Evolutionary conservation across 164 flowering plant species (phyloP), one percentile per base, ranked within the genome.

Genomic region (Vitis amurensis): DNA sequence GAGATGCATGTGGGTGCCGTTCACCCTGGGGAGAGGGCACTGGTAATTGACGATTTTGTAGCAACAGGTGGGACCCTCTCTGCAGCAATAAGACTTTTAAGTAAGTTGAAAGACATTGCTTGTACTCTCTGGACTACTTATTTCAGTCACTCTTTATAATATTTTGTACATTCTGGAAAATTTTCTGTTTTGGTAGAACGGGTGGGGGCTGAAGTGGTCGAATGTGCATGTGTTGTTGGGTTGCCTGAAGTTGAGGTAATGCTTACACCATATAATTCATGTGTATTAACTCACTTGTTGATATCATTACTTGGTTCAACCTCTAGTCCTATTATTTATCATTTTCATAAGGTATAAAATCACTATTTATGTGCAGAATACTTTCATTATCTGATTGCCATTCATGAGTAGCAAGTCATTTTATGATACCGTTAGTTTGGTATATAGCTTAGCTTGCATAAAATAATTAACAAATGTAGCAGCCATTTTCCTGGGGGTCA

Each of bases 61-160:
- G 98, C 98, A 27, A 94, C 98, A 3, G 98, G 98, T 11, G 98
- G 98, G 51, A 94, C 98, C 44, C 85, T 94, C 2, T 85, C 87
- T 59, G 98, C 98, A 8, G 94, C 95, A 49, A 88, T 88, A 31
- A 84, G 77, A 31, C 94, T 94, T 68, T 71, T 94, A 74, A 97
- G 98, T 92, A 71, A 57, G 63, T 37, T 70, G 37, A 69, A 19
- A 8, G 6, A 30, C 16, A 19, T 27, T 4, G 7, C 59, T 44
- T 70, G 4, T 2, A 2, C 27, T 19, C 9, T 64, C 49, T 52
- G 23, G 15, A 4, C 6, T 44, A 55, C 58, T 67, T 16, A 55
- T 49, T 50, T 59, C 14, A 3, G 44, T 48, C 56, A 5, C 9
- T 14, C 15, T 4, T 56, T 27, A 17, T 14, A 1, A 13, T 16